phyloP scores from a whole-genome alignment of 805 yeast genomes.

The Lipomyces oligophaga region DNA sequence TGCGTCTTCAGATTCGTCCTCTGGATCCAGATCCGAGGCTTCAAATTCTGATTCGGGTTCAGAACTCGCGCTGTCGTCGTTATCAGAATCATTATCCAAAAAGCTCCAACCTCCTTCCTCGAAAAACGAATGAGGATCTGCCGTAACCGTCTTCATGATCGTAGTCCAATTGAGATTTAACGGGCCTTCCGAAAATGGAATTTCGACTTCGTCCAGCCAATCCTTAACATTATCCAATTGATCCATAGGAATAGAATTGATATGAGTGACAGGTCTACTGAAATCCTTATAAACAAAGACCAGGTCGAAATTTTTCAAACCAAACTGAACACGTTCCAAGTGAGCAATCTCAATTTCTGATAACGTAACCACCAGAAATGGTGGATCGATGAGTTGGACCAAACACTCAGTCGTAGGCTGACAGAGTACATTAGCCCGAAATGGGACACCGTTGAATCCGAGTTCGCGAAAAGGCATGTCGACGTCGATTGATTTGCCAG shows the following conservation, averaged over 20 bases:
- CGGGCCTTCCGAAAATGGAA: conserved; percentile 91
- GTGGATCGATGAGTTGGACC: conserved; percentile 90
- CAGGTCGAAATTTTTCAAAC: conserved; percentile 90
- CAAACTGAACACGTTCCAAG: conserved; percentile 95
- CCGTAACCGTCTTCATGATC: conserved; percentile 87
- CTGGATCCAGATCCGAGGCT: conserved; percentile 35
- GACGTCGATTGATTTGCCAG: conserved; percentile 73
- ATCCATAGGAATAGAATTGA: conserved; percentile 92
- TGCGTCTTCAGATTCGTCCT: conserved; percentile 24
- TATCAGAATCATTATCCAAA: conserved; percentile 83
- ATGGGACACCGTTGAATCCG: conserved; percentile 97
- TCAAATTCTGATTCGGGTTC: conserved; percentile 65
- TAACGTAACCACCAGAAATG: conserved; percentile 85
- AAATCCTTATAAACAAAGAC: conserved; percentile 97
- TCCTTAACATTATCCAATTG: conserved; percentile 86
- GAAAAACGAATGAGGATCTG: conserved; percentile 93
- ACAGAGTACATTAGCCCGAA: conserved; percentile 86
- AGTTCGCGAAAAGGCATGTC: conserved; percentile 94
- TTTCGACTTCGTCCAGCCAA: conserved; percentile 97
- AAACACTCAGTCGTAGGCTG: conserved; percentile 97
- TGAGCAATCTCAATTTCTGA: conserved; percentile 93
- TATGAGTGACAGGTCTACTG: conserved; percentile 78
- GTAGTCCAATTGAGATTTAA: conserved; percentile 93
- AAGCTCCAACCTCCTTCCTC: conserved; percentile 95
- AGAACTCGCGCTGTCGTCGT: conserved; percentile 62